These are phyloP conservation scores for Serpula lacrymans DNA, from an alignment of 768 basidiomycete genomes.

Conservation along the genomic window DNA sequence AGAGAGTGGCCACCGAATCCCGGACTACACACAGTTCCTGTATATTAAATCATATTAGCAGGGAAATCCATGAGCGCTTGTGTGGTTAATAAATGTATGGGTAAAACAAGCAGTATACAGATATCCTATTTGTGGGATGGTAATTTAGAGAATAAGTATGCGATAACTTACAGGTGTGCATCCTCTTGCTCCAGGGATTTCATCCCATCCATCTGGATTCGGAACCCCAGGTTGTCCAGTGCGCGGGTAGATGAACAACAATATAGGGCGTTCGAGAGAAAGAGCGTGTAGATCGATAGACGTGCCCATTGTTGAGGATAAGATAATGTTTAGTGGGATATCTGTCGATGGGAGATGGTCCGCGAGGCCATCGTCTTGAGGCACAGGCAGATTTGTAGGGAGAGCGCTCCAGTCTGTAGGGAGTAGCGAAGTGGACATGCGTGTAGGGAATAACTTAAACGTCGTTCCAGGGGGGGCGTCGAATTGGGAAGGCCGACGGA, in stretches of 20 bases:
- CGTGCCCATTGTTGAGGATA: conserved; percentile 7
- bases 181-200: conserved; percentile 19
- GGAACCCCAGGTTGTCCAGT: conserved; percentile 13
- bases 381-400: conserved; percentile 10
- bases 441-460: no score
- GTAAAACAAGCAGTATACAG: no score
- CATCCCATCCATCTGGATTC: conserved; percentile 17
- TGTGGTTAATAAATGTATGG: not conserved
- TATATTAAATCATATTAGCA: not conserved
- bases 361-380: conserved; percentile 11
- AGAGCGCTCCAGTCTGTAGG: conserved; percentile 15
- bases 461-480: no score
- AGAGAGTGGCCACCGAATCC: conserved; percentile 9
- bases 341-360: conserved; percentile 8
- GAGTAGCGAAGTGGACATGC: no score
- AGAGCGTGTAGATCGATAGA: conserved; percentile 9
- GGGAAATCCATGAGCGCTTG: not conserved
- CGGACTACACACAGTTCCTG: conserved; percentile 18
- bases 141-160: not conserved
- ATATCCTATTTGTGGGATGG: not conserved
- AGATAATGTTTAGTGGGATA: conserved; percentile 6
- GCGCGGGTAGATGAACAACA: conserved; percentile 21
- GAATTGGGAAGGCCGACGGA: no score
- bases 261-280: conserved; percentile 14
- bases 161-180: conserved; percentile 19